Evolutionary conservation across 345 rosid species (phyloP), one percentile per base, ranked within the genome.

Genomic region (Melaleuca quinquenervia): DNA sequence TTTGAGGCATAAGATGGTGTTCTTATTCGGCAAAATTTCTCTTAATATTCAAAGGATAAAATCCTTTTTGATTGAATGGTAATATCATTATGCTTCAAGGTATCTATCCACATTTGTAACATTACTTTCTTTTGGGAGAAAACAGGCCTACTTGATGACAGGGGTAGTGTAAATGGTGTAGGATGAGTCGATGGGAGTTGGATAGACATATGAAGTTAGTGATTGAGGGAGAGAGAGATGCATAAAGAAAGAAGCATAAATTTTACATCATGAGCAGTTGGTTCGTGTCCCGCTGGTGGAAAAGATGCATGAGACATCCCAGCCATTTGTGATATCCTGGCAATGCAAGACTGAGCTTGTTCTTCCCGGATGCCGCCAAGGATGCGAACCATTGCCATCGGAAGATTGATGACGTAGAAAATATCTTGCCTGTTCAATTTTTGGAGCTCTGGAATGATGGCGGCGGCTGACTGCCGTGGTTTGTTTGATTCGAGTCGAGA

Each of bases 61-160:
- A 32, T 44, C 45, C 6, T 7, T 6, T 36, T 60, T 14, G 74
- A 5, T 27, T 27, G 74, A 18, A 27, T 21, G 3, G 4, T 44
- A 32, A 64, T 32, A 24, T 45, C 45, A 16, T 64, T 11, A 11
- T 64, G 24, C 78, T 18, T 64, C 45, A 64, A 5, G 45, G 22
- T 45, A 32, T 64, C 21, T 11, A 2, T 6, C 45, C 7, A 22
- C 12, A 64, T 22, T 3, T 3, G 0, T 1, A 6, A 6, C 1
- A 32, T 58, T 1, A 32, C 70, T 58, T 64, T 45, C 16, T 16
- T 32, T 64, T 16, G 22, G 76, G 45, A 29, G 45, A 9, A 32
- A 16, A 45, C 22, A 64, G 22, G 76, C 3, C 32, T 29, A 45
- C 45, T 11, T 32, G 76, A 29, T 3, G 41, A 15, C 7, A 29